These are phyloP conservation scores for Alectoria sarmentosa DNA, from an alignment of 495 filamentous ascomycete species.

Conservation along the genomic window DNA sequence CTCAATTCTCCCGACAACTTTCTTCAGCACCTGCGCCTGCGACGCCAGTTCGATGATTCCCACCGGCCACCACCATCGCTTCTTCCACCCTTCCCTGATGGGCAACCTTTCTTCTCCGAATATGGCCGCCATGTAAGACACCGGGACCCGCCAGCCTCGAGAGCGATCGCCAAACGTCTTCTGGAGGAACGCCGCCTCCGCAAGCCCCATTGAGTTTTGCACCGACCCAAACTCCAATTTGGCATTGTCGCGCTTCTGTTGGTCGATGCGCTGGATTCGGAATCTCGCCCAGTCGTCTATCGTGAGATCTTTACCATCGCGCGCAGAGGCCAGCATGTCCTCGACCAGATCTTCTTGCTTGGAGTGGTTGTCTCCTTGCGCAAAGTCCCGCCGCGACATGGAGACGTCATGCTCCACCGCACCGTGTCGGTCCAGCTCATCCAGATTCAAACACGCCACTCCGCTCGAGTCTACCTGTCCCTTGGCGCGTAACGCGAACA, in stretches of 20 bases:
- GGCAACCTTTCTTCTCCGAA: slow-evolving; percentile 24
- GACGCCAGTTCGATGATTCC: slow-evolving; percentile 12
- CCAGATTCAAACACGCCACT: slow-evolving; percentile 26
- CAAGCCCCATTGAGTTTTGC: slow-evolving; percentile 15
- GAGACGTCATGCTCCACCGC: slow-evolving; percentile 35
- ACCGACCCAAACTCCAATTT: slow-evolving; percentile 14
- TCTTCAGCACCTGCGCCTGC: not conserved
- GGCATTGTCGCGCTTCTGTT: slow-evolving; percentile 25
- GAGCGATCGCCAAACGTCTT: slow-evolving; percentile 14
- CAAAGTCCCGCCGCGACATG: slow-evolving; percentile 27
- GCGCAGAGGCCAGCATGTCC: slow-evolving; percentile 19
- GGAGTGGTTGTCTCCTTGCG: slow-evolving; percentile 26
- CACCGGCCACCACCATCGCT: slow-evolving; percentile 13
- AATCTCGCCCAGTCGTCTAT: slow-evolving; percentile 23
- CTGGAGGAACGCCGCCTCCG: slow-evolving; percentile 14
- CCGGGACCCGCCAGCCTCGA: slow-evolving; percentile 1
- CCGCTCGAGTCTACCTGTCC: slow-evolving; percentile 24
- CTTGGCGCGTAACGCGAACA: slow-evolving; percentile 24
- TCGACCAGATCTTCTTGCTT: slow-evolving; percentile 24
- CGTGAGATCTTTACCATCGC: slow-evolving; percentile 22
- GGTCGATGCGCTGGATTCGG: slow-evolving; percentile 17
- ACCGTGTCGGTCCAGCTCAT: slow-evolving; percentile 28
- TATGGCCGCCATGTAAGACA: slow-evolving; percentile 9
- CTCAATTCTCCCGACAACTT: not conserved
- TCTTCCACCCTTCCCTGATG: slow-evolving; percentile 22